Base-by-base conservation (phyloP, 2,329 filamentous ascomycete species). In the Hypoxylon sp. region DNA sequence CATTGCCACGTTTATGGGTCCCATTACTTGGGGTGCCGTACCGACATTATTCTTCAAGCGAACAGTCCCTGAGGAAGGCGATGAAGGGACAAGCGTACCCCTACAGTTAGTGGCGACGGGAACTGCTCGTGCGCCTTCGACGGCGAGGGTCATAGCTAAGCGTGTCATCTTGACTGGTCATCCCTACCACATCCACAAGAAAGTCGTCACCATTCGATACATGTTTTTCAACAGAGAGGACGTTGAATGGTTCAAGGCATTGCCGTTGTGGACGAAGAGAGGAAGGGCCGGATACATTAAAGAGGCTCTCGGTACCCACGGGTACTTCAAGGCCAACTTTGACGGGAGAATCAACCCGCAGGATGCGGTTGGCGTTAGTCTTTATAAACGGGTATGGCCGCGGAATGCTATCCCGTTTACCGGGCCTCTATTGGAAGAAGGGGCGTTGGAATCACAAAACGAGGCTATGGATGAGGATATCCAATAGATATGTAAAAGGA, bases 291-390 rank as follows among this genome's bases (percentile, higher is more conserved):
- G 96, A 7, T 98, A 90, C 79, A 89, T 99, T 84, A 98, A 98
- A 85, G 96, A 99, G 84, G 87, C 91, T 63, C 82, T 99, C 53
- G 96, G 96, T 74, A 99, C 96, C 36, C 96, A 99, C 80, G 96
- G 96, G n/a, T 99, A 99, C 83, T 98, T 98, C 87, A 99, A 99
- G 86, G 96, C 96, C 11, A 98, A 92, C 1, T 99, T 99, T 82
- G 97, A 99, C 79, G 93, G 91, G 11, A 93, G 92, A 78, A 95
- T 99, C 79, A 98, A 98, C 80, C 94, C 96, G 1, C 93, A 98
- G 82, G 96, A 99, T 81, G 90, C 94, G 2, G 90, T 99, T 50
- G 96, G 93, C 53, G 92, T 98, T 69, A 97, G 93, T 81, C 78
- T 96, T 76, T 96, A 95, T 78, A 96, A 96, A 86, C 84, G 92